Conservation (phyloP, 257 asterid genomes). For the Solanum paucissectum region DNA sequence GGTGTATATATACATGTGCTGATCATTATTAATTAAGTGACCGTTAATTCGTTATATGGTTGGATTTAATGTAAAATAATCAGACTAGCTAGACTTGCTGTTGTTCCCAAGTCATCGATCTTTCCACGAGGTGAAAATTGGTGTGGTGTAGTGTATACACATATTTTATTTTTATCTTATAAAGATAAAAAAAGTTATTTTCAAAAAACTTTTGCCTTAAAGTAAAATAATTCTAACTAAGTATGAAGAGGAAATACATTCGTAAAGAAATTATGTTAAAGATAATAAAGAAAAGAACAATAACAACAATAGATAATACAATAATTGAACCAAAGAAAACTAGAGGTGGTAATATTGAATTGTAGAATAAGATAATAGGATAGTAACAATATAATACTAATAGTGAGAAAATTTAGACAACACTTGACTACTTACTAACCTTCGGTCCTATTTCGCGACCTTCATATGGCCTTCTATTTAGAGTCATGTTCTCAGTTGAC, state of each 20-base stretch:
- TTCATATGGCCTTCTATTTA: rapidly evolving
- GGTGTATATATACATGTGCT: not conserved
- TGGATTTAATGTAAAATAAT: not conserved
- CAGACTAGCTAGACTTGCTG: not conserved
- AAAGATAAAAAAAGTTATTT: not conserved
- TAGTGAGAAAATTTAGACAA: too few species aligned
- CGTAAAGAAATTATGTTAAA: not conserved
- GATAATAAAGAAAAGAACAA: too few species aligned
- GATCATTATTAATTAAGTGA: not conserved
- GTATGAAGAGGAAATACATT: not conserved
- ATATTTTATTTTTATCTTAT: not conserved
- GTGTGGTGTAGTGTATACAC: not conserved
- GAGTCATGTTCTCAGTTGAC: not conserved
- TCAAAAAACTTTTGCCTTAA: rapidly evolving
- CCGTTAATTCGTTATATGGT: not conserved
- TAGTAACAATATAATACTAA: too few species aligned
- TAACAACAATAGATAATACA: too few species aligned
- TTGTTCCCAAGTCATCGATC: not conserved
- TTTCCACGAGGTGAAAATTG: not conserved
- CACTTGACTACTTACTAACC: not conserved
- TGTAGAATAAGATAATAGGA: too few species aligned
- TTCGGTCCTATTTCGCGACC: too few species aligned
- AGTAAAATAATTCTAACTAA: not conserved
- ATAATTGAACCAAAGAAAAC: too few species aligned
- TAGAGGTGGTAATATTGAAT: not conserved